Conservation (phyloP, 441 rosid species). For the Corymbia calophylla region DNA sequence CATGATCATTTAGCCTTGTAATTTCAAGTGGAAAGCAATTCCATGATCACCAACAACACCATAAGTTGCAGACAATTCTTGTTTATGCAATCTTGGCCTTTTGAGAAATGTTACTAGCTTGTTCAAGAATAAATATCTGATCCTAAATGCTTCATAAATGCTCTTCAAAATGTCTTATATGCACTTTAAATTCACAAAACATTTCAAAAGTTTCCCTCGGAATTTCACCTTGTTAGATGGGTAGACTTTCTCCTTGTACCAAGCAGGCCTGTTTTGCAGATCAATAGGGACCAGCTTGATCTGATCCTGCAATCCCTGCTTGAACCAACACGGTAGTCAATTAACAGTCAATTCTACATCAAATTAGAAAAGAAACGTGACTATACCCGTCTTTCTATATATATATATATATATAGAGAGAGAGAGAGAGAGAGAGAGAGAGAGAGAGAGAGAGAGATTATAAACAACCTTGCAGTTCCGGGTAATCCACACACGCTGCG, state of each 20-base stretch:
- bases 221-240: conserved; percentile 54
- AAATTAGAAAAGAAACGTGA: background rate
- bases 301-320: conserved; percentile 70
- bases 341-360: background rate
- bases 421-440: background rate
- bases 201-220: background rate
- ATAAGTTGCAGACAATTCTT: background rate
- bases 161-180: background rate
- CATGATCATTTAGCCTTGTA: background rate
- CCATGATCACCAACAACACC: background rate
- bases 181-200: background rate
- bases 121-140: background rate
- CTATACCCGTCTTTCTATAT: background rate
- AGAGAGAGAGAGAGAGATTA: background rate
- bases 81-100: background rate
- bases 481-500: conserved; percentile 83
- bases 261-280: conserved; percentile 64
- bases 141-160: background rate
- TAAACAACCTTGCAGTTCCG: conserved; percentile 59
- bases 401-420: background rate
- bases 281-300: conserved; percentile 72
- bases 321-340: background rate
- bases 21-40: background rate
- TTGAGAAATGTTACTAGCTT: background rate
- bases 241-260: conserved; percentile 84